Percentiles rank a stretch among this genome's conserved stretches.
Conservation (phyloP, 352 stramenopile genomes). For the Labyrinthula sp. region DNA sequence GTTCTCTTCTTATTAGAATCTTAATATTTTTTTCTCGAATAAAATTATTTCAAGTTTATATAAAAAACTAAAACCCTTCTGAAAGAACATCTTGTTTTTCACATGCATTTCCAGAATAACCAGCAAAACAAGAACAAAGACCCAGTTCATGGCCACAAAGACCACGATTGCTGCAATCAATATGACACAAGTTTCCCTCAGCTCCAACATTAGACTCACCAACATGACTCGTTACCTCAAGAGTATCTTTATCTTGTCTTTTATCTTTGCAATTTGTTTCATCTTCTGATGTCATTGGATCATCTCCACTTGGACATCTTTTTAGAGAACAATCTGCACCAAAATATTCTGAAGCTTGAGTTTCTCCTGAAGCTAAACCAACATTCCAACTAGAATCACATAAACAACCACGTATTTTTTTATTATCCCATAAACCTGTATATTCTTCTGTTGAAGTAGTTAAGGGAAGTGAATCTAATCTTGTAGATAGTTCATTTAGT, state of each 20-base stretch:
- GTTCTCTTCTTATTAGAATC: no score
- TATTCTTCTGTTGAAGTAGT: conserved; percentile 42
- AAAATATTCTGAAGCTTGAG: conserved; percentile 60
- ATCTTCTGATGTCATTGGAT: conserved; percentile 49
- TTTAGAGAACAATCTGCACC: conserved; percentile 54
- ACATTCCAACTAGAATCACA: conserved; percentile 43
- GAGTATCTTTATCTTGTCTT: conserved; percentile 8
- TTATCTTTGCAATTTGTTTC: conserved; percentile 54
- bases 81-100: conserved; percentile 19
- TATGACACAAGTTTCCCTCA: conserved; percentile 57
- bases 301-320: conserved; percentile 56
- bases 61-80: background rate
- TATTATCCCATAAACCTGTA: conserved; percentile 60
- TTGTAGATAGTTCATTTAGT: conserved; percentile 23
- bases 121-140: conserved; percentile 58
- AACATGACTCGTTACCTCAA: background rate
- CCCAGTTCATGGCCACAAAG: conserved; percentile 59
- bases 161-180: conserved; percentile 70
- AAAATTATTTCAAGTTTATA: no score
- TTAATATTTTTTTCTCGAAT: no score
- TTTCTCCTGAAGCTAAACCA: conserved; percentile 45
- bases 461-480: conserved; percentile 42
- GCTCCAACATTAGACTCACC: conserved; percentile 10
- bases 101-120: conserved; percentile 43
- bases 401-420: conserved; percentile 58